phyloP scores from a whole-genome alignment of 2,329 filamentous ascomycete species.

The Penicillium sp. region DNA sequence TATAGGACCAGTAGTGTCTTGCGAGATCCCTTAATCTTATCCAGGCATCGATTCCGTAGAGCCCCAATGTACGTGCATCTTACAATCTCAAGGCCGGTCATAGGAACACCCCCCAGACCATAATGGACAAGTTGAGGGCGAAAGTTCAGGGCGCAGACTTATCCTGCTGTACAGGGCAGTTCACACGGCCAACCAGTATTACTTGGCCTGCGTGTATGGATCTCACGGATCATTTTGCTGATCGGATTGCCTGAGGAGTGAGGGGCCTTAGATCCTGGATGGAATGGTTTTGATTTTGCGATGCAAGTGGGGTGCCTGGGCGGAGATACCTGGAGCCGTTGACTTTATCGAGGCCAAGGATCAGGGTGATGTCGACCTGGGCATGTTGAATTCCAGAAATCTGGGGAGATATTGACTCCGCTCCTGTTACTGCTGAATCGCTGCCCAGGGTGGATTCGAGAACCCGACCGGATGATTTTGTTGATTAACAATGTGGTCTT shows the following conservation, averaged over 20 bases:
- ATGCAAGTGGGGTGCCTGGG: not conserved
- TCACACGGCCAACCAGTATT: conserved; percentile 7
- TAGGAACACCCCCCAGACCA: not conserved
- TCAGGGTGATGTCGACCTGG: not conserved
- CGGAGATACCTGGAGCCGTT: not conserved
- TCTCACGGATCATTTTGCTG: not conserved
- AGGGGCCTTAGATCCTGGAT: too few relatives aligned
- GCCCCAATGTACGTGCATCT: not conserved
- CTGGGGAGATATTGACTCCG: not conserved
- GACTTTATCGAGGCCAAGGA: not conserved
- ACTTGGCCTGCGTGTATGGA: conserved; percentile 8
- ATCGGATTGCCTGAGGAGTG: not conserved
- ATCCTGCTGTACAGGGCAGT: not conserved
- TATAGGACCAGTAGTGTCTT: not conserved
- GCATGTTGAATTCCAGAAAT: not conserved
- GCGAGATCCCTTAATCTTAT: conserved; percentile 4
- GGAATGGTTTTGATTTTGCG: not conserved
- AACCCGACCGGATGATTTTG: too few relatives aligned
- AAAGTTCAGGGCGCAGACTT: not conserved
- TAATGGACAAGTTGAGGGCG: conserved; percentile 4
- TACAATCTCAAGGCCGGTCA: not conserved
- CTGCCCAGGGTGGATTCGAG: too few relatives aligned
- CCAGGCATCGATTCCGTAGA: not conserved
- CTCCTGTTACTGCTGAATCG: too few relatives aligned
- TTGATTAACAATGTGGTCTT: too few relatives aligned